A percentile compares a stretch with the other conserved stretches of the same genome.
phyloP scores from a whole-genome alignment of 2,329 filamentous ascomycete genomes.

The Xylariaceae sp. region DNA sequence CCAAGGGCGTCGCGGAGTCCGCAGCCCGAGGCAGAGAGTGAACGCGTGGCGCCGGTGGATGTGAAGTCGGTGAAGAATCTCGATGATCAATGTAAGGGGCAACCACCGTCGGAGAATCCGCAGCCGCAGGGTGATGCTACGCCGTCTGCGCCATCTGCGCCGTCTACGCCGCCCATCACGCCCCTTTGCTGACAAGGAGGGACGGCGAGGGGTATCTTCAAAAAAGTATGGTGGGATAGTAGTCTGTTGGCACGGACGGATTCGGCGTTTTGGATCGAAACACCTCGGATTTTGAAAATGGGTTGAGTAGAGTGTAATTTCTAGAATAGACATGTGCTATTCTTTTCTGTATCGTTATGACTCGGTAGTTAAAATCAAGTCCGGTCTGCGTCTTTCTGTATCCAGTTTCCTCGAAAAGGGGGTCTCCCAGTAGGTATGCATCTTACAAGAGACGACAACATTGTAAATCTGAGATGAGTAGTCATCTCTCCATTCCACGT shows the following conservation, averaged over 20 bases:
- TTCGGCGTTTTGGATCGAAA: neutral
- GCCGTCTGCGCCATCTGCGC: too few relatives aligned
- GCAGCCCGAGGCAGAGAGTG: constrained; percentile 1
- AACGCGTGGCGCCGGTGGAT: neutral
- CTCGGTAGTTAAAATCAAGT: neutral
- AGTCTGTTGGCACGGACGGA: neutral
- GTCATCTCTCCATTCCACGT: too few relatives aligned
- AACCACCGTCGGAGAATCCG: too few relatives aligned
- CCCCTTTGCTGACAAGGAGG: neutral
- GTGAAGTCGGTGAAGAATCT: neutral
- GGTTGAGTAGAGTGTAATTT: neutral
- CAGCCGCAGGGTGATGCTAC: too few relatives aligned
- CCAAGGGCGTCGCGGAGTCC: neutral
- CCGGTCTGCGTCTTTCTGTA: neutral
- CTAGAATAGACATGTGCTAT: neutral
- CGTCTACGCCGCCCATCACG: neutral
- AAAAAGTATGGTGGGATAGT: neutral
- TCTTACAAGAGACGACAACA: too few relatives aligned
- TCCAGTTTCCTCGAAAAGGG: neutral
- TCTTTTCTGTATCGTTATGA: neutral
- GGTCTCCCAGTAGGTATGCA: too few relatives aligned
- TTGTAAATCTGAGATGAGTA: too few relatives aligned
- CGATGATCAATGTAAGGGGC: neutral
- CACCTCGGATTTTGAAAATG: neutral
- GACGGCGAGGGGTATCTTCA: neutral